Evolutionary conservation across 2,329 filamentous ascomycete genomes (phyloP), one percentile per base, ranked within the genome.

Genomic region (Zopfia rhizophila): DNA sequence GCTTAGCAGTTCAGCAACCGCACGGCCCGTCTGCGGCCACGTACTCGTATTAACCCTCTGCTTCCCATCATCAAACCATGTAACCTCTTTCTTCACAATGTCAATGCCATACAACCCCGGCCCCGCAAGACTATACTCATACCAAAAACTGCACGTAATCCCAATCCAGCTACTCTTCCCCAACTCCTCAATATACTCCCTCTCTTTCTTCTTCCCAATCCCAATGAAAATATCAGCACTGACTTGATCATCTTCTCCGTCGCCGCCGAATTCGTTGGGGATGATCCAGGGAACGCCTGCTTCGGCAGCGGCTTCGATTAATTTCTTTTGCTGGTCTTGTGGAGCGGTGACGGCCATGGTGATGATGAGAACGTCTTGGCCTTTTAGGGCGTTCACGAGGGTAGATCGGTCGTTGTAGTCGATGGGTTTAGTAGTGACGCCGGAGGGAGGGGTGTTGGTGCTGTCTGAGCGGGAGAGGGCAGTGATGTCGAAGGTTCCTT

Each of bases 381-480:
- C n/a, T 18, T 54, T 46, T 66, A 45, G 70, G 65, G 21, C 61
- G 64, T 32, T 56, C 47, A 2, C 70, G 45, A 65, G 50, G 31
- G 39, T 48, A 3, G 40, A 38, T n/a, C 56, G 56, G 42, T 56
- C 35, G 35, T 48, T 28, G 52, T 65, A 65, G 56, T 66, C 52
- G 37, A 60, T 55, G 30, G 60, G 48, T 18, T 51, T 55, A 29
- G 59, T 32, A 6, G 33, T 32, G 29, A 68, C 30, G 33, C 48
- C 57, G 17, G 24, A 18, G 16, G 58, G 56, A 8, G 53, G 45
- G 45, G 22, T 53, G 22, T 81, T 82, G 10, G 52, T 70, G 67
- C 66, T 72, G 52, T 56, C 68, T 25, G 48, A 40, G n/a, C 74
- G 72, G n/a, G 72, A 70, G 28, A 76, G 58, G 42, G 73, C 69